phyloP scores from a whole-genome alignment of 169 alveolate genomes.

The Plasmodium vivax region DNA sequence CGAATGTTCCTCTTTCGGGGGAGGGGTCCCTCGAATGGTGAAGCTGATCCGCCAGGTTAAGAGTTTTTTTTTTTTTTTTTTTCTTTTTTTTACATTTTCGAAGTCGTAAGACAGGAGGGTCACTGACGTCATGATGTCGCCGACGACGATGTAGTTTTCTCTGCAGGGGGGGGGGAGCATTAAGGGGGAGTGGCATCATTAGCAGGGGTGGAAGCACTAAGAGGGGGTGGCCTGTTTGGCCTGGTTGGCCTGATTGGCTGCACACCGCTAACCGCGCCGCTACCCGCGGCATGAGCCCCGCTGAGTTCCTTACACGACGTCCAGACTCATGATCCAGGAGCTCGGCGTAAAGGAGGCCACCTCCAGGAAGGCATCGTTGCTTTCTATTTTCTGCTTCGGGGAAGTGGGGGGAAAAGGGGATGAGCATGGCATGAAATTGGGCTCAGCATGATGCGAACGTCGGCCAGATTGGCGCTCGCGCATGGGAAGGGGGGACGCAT shows the following conservation, averaged over 20 bases:
- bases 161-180: background rate
- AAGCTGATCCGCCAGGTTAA: background rate
- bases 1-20: background rate
- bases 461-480: background rate
- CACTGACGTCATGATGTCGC: slow-evolving; percentile 74
- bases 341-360: slow-evolving; percentile 71
- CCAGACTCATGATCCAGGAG: slow-evolving; percentile 72
- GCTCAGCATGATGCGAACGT: background rate
- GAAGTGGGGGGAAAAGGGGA: background rate
- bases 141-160: slow-evolving; percentile 54
- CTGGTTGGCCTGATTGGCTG: too few species aligned
- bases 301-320: slow-evolving; percentile 31
- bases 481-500: background rate
- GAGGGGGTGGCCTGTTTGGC: background rate
- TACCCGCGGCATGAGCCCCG: background rate
- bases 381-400: slow-evolving; percentile 2
- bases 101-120: slow-evolving; percentile 57
- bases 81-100: slow-evolving; percentile 18
- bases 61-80: background rate
- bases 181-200: background rate
- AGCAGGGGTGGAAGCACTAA: background rate
- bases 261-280: background rate
- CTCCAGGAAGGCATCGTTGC: slow-evolving; percentile 29
- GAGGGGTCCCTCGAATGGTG: background rate
- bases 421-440: background rate